Conservation (phyloP, 345 rosid genomes). For the Linum usitatissimum region DNA sequence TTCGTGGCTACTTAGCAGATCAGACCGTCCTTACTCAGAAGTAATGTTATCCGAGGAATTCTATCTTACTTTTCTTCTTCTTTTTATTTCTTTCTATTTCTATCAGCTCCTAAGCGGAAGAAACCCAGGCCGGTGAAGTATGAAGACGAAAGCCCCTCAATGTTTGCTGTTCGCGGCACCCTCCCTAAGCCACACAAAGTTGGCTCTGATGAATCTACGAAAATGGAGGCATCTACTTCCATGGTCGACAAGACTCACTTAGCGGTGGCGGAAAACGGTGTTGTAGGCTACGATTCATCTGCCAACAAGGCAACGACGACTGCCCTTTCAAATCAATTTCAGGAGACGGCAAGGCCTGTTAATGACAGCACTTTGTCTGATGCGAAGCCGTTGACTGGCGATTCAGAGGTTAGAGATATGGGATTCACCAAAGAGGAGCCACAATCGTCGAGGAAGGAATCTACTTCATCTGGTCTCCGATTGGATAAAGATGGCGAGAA, state of each 20-base stretch:
- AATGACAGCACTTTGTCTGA: conserved; percentile 14
- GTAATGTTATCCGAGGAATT: background rate
- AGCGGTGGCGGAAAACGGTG: conserved; percentile 31
- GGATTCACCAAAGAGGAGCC: conserved; percentile 40
- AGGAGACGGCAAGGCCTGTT: conserved; percentile 19
- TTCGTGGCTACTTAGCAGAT: conserved; percentile 7
- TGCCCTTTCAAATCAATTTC: background rate
- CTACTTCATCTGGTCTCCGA: conserved; percentile 29
- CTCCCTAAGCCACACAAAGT: conserved; percentile 38
- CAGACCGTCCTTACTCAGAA: background rate
- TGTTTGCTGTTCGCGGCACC: conserved; percentile 34
- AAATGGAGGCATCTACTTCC: conserved; percentile 30
- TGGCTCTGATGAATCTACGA: conserved; percentile 43
- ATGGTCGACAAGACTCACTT: conserved; percentile 35
- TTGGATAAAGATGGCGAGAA: conserved; percentile 42
- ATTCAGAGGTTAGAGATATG: conserved; percentile 26
- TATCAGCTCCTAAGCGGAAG: conserved; percentile 87
- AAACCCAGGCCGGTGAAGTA: conserved; percentile 72
- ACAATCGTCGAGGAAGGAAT: conserved; percentile 49
- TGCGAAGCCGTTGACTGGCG: conserved; percentile 37
- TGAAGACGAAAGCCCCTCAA: conserved; percentile 62
- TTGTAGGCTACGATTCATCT: conserved; percentile 19
- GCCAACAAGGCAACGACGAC: conserved; percentile 13
- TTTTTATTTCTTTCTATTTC: conserved; percentile 1
- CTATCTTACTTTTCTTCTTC: background rate